Percentiles rank a stretch among this genome's conserved stretches.
Evolutionary conservation across 2,329 filamentous ascomycete species (phyloP).

Genomic region (Penicillium olsonii): DNA sequence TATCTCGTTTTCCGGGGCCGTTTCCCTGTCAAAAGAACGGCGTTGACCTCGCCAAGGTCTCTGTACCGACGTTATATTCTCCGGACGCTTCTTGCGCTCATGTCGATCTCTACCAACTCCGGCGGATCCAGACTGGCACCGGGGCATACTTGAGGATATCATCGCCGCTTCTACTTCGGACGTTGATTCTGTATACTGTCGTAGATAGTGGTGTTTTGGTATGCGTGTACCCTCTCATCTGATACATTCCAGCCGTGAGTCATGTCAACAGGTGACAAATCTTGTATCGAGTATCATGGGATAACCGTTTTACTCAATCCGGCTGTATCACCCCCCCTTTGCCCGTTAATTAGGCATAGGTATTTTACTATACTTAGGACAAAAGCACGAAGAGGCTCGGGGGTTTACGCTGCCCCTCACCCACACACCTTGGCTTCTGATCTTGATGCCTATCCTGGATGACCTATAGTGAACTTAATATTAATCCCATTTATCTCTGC

Average conservation of each 20-base stretch:
- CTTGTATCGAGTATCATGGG: constrained; percentile 22
- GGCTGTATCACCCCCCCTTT: constrained; percentile 29
- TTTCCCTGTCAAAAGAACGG: not conserved
- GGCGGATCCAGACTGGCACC: constrained; percentile 1
- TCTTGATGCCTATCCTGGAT: not conserved
- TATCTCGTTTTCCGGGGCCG: not conserved
- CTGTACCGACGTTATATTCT: constrained; percentile 9
- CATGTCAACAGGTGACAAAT: constrained; percentile 29
- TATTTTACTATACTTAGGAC: constrained; percentile 11
- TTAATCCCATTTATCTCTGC: not conserved
- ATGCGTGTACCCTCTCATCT: constrained; percentile 28
- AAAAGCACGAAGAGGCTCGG: constrained; percentile 16
- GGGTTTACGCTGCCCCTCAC: constrained; percentile 19
- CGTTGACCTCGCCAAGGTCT: constrained; percentile 3
- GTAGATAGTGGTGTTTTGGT: constrained; percentile 21
- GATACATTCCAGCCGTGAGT: constrained; percentile 28
- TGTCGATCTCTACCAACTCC: constrained; percentile 21
- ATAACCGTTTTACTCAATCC: constrained; percentile 22
- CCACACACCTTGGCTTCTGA: constrained; percentile 2
- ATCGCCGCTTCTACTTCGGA: constrained; percentile 20
- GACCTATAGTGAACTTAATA: constrained; percentile 3
- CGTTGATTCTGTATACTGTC: constrained; percentile 9
- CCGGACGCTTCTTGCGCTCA: constrained; percentile 16
- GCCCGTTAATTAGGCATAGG: too few relatives aligned
- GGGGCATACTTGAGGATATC: constrained; percentile 14